Conservation (phyloP, 2,329 filamentous ascomycete genomes). For the Rosellinia necatrix region DNA sequence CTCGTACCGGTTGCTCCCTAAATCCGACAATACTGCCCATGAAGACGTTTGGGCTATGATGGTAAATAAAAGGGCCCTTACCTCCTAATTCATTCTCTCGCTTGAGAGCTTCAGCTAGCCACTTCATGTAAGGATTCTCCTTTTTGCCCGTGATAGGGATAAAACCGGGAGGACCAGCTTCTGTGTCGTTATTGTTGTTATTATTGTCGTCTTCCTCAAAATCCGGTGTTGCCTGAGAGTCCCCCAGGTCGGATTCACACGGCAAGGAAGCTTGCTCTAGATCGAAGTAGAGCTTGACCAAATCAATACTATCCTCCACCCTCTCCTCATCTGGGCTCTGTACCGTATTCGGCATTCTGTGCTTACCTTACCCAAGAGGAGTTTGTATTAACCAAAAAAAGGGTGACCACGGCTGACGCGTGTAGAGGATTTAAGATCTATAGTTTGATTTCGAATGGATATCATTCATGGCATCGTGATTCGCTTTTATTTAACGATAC, state of each 20-base stretch:
- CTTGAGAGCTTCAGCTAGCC: not conserved
- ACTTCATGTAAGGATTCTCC: not conserved
- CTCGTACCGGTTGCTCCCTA: not conserved
- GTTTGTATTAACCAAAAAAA: not conserved
- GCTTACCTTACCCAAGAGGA: too few relatives aligned
- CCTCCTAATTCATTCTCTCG: slow-evolving; percentile 1
- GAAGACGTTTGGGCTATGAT: slow-evolving; percentile 5
- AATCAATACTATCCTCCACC: not conserved
- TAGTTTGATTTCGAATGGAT: not conserved
- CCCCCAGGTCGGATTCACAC: not conserved
- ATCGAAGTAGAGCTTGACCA: slow-evolving; percentile 7
- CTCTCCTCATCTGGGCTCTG: not conserved
- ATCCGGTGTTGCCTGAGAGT: not conserved
- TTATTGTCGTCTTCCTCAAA: not conserved
- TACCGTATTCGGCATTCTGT: not conserved
- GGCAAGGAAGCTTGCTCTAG: slow-evolving; percentile 6
- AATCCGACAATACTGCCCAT: not conserved
- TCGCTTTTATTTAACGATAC: not conserved
- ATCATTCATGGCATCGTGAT: not conserved
- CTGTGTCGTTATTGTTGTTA: too few relatives aligned
- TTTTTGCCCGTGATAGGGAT: not conserved
- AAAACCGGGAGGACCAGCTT: not conserved
- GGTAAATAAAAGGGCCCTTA: slow-evolving; percentile 7
- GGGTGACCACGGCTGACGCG: not conserved
- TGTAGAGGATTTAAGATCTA: not conserved